Evolutionary conservation across 495 filamentous ascomycete species (phyloP).

Genomic region (Penicillium subrubescens): DNA sequence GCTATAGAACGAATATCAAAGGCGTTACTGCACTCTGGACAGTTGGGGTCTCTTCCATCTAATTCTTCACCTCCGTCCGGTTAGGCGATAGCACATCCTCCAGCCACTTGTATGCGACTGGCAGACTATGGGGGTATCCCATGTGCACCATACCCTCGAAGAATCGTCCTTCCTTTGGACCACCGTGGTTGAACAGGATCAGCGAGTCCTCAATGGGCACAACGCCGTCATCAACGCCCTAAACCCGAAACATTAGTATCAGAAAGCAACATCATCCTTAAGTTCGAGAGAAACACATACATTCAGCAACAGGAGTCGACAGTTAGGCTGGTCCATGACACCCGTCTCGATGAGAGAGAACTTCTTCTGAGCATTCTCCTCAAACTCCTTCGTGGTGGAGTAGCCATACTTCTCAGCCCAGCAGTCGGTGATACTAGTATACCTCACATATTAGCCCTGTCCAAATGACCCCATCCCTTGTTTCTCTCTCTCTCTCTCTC

Average conservation of each 20-base stretch:
- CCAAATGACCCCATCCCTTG: no score
- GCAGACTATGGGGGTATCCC: constrained; percentile 59
- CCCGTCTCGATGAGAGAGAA: constrained; percentile 75
- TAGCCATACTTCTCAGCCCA: constrained; percentile 76
- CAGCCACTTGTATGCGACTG: constrained; percentile 40
- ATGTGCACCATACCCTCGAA: constrained; percentile 63
- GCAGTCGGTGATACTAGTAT: constrained; percentile 57
- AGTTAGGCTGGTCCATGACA: constrained; percentile 62
- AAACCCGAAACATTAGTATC: constrained; percentile 4
- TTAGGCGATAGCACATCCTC: constrained; percentile 37
- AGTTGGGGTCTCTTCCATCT: not conserved
- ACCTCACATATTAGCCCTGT: constrained; percentile 5
- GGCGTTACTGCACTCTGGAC: not conserved
- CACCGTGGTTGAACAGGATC: constrained; percentile 67
- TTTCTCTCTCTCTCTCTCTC: no score
- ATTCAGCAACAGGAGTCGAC: constrained; percentile 68
- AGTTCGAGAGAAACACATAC: constrained; percentile 38
- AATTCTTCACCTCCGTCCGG: constrained; percentile 28
- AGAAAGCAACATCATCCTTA: not conserved
- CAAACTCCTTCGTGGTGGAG: constrained; percentile 58
- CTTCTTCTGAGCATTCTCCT: constrained; percentile 61
- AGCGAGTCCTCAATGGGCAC: constrained; percentile 80
- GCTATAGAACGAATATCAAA: not conserved
- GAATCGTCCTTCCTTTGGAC: constrained; percentile 73
- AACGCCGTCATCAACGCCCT: constrained; percentile 70